phyloP scores from a whole-genome alignment of 768 basidiomycete species.

The Udeniomyces megalosporus region DNA sequence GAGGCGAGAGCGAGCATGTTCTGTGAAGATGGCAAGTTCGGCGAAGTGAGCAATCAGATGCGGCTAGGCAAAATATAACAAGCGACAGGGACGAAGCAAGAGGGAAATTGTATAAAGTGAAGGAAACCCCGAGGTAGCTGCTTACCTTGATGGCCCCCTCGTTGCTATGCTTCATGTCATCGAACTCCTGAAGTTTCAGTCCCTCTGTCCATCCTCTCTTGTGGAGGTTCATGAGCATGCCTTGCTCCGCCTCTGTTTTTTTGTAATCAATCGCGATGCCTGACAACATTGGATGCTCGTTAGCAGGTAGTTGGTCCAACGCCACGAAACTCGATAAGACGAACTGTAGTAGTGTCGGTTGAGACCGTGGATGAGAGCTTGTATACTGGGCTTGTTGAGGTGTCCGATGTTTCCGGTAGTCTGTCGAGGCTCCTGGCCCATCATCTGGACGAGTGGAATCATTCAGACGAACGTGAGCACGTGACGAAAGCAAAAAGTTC shows the following conservation, averaged over 20 bases:
- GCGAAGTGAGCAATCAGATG: not conserved
- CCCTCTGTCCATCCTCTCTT: conserved; percentile 99
- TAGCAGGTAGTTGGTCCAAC: too few relatives aligned
- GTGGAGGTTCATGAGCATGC: conserved; percentile 97
- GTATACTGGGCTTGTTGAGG: conserved; percentile 98
- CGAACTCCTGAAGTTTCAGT: conserved; percentile 76
- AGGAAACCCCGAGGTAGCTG: conserved; percentile 1
- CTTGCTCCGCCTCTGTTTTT: conserved; percentile 94
- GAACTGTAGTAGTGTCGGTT: conserved; percentile 18
- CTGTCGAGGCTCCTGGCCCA: conserved; percentile 87
- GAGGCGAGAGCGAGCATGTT: conserved; percentile 84
- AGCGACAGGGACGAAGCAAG: conserved; percentile 20
- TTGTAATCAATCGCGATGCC: conserved; percentile 87
- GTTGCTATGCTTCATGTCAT: conserved; percentile 68
- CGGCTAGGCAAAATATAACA: conserved; percentile 6
- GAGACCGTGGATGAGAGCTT: conserved; percentile 43
- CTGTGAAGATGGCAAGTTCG: conserved; percentile 36
- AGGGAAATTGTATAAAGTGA: not conserved
- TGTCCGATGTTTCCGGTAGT: conserved; percentile 97
- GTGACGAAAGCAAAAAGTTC: too few relatives aligned
- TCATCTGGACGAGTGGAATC: conserved; percentile 32
- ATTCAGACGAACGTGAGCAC: not conserved
- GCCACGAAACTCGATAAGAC: too few relatives aligned
- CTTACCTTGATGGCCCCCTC: conserved; percentile 87
- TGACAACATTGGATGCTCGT: too few relatives aligned